Base-by-base conservation (phyloP, 2,329 filamentous ascomycete species). In the Acrodontium crateriforme region DNA sequence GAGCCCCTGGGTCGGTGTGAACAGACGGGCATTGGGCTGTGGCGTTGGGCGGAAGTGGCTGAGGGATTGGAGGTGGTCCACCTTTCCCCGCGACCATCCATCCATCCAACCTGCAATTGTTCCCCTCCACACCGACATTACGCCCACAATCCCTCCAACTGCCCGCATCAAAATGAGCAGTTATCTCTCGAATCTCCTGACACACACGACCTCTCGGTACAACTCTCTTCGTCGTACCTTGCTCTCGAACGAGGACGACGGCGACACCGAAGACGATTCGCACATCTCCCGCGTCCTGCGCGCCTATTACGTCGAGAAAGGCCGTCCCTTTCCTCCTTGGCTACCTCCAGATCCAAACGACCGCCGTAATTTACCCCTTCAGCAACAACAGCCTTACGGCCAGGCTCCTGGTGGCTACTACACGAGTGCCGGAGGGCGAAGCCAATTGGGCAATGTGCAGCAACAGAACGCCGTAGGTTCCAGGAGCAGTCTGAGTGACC, bases 261-360 rank as follows among this genome's bases (percentile, higher is more conserved):
- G 63, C 45, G 62, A 67, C 49, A 65, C 62, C 29, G 61, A 91
- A 57, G 85, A 95, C 60, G 83, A 92, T 60, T 91, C 84, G 3
- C 84, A 95, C 61, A 79, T 95, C 47, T 91, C 82, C 58, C 81
- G 89, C 46, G 84, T 92, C 18, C 72, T 98, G 15, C 79, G 89
- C 46, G 78, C 74, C 44, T 93, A 95, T 67, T 95, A 98, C 65
- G 71, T 65, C 28, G 85, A 95, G 54, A 89, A 91, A 50, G 80
- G 78, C 42, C 74, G 76, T 13, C 66, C 74, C 2, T 79, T 85
- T 38, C 89, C 89, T 1, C 59, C 65, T 42, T 95, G 89, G 87
- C 74, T 95, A 6, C 83, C 85, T 6, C 76, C 81, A 5, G 82
- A 93, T 53, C 85, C 83, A n/a, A 87, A 82, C 73, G 22, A 65